phyloP scores from a whole-genome alignment of 2,329 filamentous ascomycete genomes.

The Colletotrichum eremochloae region DNA sequence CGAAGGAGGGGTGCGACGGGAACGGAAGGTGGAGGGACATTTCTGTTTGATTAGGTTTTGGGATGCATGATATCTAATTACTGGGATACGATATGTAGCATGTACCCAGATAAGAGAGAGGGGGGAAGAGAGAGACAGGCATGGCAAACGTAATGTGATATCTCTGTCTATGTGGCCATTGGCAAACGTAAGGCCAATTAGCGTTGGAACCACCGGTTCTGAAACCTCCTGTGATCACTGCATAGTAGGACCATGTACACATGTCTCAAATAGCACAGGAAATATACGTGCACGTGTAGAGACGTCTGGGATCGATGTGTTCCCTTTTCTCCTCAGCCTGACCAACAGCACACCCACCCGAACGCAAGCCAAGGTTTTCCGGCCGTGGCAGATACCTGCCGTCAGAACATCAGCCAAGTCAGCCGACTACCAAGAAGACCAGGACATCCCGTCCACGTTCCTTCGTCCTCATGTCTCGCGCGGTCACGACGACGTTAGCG shows the following conservation, averaged over 20 bases:
- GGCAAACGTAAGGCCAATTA: neutral
- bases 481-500: constrained; percentile 15
- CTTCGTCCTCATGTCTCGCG: neutral
- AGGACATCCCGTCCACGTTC: constrained; percentile 15
- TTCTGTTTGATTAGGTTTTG: constrained; percentile 32
- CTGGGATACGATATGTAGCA: too few relatives aligned
- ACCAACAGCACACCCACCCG: neutral
- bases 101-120: too few relatives aligned
- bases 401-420: constrained; percentile 35
- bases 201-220: neutral
- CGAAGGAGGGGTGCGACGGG: constrained; percentile 51
- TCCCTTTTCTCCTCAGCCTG: neutral
- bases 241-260: neutral
- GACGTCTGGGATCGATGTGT: neutral
- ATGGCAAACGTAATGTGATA: neutral
- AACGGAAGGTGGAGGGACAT: constrained; percentile 33
- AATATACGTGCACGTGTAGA: too few relatives aligned
- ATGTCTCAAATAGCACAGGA: neutral
- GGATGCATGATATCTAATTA: neutral
- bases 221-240: neutral
- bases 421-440: constrained; percentile 29
- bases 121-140: too few relatives aligned
- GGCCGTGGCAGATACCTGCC: neutral
- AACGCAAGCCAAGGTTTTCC: constrained; percentile 16
- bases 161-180: neutral